phyloP scores from a whole-genome alignment of 257 asterid species.

The Anisodus tanguticus region DNA sequence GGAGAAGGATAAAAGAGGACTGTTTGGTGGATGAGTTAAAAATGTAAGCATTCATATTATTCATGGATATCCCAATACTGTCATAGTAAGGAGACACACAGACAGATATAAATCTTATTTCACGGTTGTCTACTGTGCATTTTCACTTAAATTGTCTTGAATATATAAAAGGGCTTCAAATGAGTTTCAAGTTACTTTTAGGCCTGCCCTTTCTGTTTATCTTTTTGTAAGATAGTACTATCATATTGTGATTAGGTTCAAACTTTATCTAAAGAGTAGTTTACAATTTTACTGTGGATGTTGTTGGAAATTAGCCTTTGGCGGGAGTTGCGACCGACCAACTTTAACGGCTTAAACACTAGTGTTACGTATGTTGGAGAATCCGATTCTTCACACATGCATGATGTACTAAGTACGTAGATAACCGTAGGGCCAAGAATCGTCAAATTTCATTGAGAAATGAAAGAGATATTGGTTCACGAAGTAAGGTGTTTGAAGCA shows the following conservation, averaged over 20 bases:
- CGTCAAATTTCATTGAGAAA: no score
- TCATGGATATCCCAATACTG: slow-evolving; percentile 26
- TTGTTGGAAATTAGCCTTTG: no score
- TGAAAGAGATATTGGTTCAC: no score
- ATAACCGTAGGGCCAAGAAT: no score
- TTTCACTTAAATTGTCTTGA: slow-evolving; percentile 22
- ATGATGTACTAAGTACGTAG: no score
- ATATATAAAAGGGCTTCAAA: not conserved
- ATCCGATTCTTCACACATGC: no score
- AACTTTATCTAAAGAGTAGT: not conserved
- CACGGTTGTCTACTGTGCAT: slow-evolving; percentile 33
- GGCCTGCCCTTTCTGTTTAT: no score
- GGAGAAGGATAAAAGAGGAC: not conserved
- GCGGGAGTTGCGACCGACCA: no score
- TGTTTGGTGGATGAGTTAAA: slow-evolving; percentile 29
- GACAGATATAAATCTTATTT: slow-evolving; percentile 32
- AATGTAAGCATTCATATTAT: slow-evolving; percentile 25
- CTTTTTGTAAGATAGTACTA: not conserved
- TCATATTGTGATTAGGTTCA: not conserved
- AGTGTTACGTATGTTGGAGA: no score
- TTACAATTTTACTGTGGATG: not conserved
- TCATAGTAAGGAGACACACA: slow-evolving; percentile 38
- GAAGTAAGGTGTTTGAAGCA: no score
- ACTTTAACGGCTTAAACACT: no score
- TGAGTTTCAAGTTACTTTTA: not conserved